Evolutionary conservation across 257 asterid genomes (phyloP), one percentile per base, ranked within the genome.

Genomic region (Solanum sitiens): DNA sequence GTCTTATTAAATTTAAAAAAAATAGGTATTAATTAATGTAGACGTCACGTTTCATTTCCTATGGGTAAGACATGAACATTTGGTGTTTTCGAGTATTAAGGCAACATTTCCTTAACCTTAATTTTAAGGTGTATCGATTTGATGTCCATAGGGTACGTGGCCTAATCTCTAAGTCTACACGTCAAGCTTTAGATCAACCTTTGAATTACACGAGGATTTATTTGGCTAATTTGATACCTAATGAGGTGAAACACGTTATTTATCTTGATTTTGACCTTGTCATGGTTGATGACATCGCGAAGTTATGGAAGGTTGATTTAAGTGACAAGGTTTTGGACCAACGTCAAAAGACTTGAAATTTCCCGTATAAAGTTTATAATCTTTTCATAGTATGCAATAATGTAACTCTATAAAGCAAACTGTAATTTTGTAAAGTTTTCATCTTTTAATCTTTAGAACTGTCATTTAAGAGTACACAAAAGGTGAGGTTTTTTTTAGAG

Each of bases 131-230:
- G 4, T 92, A 95, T 67, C 79, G 83, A 25, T 93, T 95, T 56
- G 90, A 92, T 39, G 33, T 92, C 1, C 40, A 56, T 1, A 86
- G 91, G 72, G 92, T 95, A 1, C 89, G 91, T 3, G 91, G 96
- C 13, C 30, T 94, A 20, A 95, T 95, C 6, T 95, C 98, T 7
- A 95, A 94, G 84, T 95, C 98, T 9, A 83, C 94, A 15, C 90
- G 97, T 2, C 93, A 95, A 63, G 97, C 98, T 1, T 53, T 94
- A 2, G 98, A 94, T 89, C 97, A 95, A 89, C 98, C 98, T 1
- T 39, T 94, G 37, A 95, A 94, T 88, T 95, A 93, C 35, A 97
- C 96, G 1, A 83, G 96, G 15, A 90, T 91, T 35, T 93, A 95
- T 68, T 92, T 95, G 4, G 94, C 94, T 0, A 92, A 92, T 23